Conservation (phyloP, 352 stramenopile genomes). For the Globisporangium rhizosaccharum region DNA sequence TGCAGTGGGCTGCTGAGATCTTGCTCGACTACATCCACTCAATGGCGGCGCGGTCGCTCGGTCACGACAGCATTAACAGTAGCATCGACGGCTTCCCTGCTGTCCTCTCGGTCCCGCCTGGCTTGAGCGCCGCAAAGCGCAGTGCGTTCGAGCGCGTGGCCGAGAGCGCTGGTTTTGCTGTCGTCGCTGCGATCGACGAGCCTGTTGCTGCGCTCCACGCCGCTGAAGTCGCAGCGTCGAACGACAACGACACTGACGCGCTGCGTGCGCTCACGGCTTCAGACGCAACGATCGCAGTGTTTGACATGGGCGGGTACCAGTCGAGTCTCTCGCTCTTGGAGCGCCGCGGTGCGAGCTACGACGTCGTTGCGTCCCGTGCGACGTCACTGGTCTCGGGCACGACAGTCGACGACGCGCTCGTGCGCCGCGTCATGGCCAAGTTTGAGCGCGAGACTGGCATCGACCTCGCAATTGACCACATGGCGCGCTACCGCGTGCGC, state of each 20-base stretch:
- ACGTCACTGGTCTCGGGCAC: constrained; percentile 37
- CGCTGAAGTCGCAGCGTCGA: constrained; percentile 27
- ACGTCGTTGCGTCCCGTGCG: constrained; percentile 29
- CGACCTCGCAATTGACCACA: constrained; percentile 62
- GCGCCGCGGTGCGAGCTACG: constrained; percentile 24
- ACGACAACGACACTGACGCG: constrained; percentile 17
- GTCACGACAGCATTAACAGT: constrained; percentile 30
- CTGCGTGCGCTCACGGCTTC: constrained; percentile 2
- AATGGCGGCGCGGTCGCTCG: constrained; percentile 36
- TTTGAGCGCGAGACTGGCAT: constrained; percentile 56
- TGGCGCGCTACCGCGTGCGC: constrained; percentile 64
- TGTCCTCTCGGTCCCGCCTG: constrained; percentile 44
- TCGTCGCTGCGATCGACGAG: constrained; percentile 53
- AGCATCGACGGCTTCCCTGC: constrained; percentile 35
- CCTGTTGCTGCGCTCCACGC: constrained; percentile 59
- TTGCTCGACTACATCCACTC: constrained; percentile 51
- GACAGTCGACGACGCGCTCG: constrained; percentile 42
- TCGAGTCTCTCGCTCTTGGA: constrained; percentile 51
- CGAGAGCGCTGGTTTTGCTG: constrained; percentile 44
- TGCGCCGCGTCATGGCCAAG: constrained; percentile 39
- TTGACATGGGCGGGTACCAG: constrained; percentile 65
- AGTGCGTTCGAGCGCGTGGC: constrained; percentile 41
- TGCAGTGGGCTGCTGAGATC: constrained; percentile 54
- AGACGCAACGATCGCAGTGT: constrained; percentile 36
- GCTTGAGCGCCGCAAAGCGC: constrained; percentile 26